These are phyloP conservation scores for Nissolia schottii DNA, from an alignment of 306 rosid genomes.

Conservation along the genomic window DNA sequence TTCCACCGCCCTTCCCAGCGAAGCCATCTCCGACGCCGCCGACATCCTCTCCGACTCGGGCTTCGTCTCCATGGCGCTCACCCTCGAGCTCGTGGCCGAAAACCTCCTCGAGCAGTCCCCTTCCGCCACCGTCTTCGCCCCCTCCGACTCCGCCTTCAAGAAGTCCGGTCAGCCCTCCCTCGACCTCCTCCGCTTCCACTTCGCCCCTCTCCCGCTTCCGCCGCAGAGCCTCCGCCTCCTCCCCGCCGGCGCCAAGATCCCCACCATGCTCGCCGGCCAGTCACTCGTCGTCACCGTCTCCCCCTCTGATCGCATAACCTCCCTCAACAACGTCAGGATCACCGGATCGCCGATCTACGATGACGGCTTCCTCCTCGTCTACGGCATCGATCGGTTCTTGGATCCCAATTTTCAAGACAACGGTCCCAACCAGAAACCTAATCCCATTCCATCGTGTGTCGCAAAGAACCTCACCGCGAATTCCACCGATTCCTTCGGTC, in stretches of 20 bases:
- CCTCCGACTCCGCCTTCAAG: conserved; percentile 61
- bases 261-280: conserved; percentile 44
- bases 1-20: conserved; percentile 41
- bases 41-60: conserved; percentile 69
- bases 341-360: conserved; percentile 47
- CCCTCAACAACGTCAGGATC: conserved; percentile 48
- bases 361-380: conserved; percentile 56
- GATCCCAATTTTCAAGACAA: conserved; percentile 36
- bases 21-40: conserved; percentile 52
- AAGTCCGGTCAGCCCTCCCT: conserved; percentile 72
- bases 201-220: conserved; percentile 44
- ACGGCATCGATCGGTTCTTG: conserved; percentile 51
- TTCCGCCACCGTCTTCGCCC: conserved; percentile 77
- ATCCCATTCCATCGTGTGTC: conserved; percentile 22
- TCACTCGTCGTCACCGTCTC: conserved; percentile 53
- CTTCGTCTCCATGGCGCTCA: conserved; percentile 67
- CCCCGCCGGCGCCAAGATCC: conserved; percentile 57
- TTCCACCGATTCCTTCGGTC: conserved; percentile 35
- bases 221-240: conserved; percentile 50
- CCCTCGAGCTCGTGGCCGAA: conserved; percentile 52
- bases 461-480: neutral
- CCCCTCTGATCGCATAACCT: conserved; percentile 14
- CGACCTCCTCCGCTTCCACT: conserved; percentile 67
- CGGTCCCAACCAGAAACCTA: conserved; percentile 11
- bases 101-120: conserved; percentile 41